These are phyloP conservation scores for Paragyromitra xinjiangensis DNA, from an alignment of 495 filamentous ascomycete species.

Conservation along the genomic window DNA sequence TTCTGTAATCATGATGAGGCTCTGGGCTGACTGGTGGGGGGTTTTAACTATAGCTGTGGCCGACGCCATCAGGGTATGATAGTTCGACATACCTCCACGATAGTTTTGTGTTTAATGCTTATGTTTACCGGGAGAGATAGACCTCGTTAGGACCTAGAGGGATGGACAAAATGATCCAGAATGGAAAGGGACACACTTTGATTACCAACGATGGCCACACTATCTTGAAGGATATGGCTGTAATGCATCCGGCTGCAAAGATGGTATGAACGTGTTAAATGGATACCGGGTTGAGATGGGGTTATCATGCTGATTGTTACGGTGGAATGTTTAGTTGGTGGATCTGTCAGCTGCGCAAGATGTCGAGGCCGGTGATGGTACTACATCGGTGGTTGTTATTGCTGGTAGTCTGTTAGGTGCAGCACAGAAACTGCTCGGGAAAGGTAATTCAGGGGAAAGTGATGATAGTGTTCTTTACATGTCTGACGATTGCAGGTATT, in stretches of 20 bases:
- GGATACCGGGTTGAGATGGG: background rate
- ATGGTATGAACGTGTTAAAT: slow-evolving; percentile 65
- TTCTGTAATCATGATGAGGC: slow-evolving; percentile 38
- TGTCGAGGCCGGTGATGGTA: slow-evolving; percentile 97
- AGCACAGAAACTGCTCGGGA: slow-evolving; percentile 84
- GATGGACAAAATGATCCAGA: slow-evolving; percentile 99
- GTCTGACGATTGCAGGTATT: slow-evolving; percentile 64
- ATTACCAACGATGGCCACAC: slow-evolving; percentile 99
- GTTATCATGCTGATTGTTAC: slow-evolving; percentile 44
- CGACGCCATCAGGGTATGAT: slow-evolving; percentile 80
- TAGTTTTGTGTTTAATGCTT: slow-evolving; percentile 47
- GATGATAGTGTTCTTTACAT: background rate
- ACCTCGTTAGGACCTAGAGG: slow-evolving; percentile 74
- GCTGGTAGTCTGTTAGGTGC: slow-evolving; percentile 92
- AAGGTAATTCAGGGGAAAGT: slow-evolving; percentile 65
- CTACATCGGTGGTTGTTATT: slow-evolving; percentile 97
- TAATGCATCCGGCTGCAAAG: slow-evolving; percentile 97
- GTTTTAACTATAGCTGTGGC: slow-evolving; percentile 70
- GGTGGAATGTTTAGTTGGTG: slow-evolving; percentile 66
- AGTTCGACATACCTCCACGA: slow-evolving; percentile 68
- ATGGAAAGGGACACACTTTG: slow-evolving; percentile 92
- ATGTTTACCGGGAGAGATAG: slow-evolving; percentile 57
- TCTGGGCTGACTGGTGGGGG: slow-evolving; percentile 36
- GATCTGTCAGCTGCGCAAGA: slow-evolving; percentile 96
- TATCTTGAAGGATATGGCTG: slow-evolving; percentile 97